Conservation (phyloP, 306 rosid genomes). For the Acacia crassicarpa region DNA sequence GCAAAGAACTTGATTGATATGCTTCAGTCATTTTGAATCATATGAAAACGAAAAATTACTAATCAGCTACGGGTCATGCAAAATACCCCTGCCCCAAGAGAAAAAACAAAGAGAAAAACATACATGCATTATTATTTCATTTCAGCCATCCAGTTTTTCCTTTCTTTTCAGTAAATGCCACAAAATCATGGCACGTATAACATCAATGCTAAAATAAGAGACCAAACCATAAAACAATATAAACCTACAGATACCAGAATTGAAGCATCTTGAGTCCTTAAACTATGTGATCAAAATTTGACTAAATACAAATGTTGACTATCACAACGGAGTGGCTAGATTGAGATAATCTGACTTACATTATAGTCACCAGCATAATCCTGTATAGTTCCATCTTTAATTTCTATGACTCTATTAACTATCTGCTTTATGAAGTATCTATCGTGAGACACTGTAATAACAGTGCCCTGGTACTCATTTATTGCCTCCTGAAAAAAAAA, state of each 20-base stretch:
- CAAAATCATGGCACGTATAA: background rate
- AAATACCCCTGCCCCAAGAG: too few species aligned
- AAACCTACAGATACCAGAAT: background rate
- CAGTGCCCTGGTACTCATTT: slow-evolving; percentile 78
- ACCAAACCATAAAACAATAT: background rate
- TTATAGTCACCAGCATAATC: slow-evolving; percentile 91
- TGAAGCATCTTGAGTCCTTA: background rate
- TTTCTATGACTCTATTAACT: slow-evolving; percentile 92
- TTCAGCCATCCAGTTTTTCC: background rate
- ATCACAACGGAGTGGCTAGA: background rate
- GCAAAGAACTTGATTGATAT: slow-evolving; percentile 6
- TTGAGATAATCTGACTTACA: slow-evolving; percentile 49
- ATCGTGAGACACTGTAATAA: slow-evolving; percentile 93
- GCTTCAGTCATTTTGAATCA: background rate
- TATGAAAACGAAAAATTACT: background rate
- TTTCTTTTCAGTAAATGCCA: background rate
- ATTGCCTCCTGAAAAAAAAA: slow-evolving; percentile 78
- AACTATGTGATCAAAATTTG: slow-evolving; percentile 17
- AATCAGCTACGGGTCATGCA: background rate
- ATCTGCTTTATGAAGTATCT: slow-evolving; percentile 93
- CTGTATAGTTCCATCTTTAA: slow-evolving; percentile 67
- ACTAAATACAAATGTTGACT: slow-evolving; percentile 3
- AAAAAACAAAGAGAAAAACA: too few species aligned
- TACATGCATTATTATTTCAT: background rate
- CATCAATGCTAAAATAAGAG: background rate